These are phyloP conservation scores for Ceratocystis lukuohia DNA, from an alignment of 2,329 filamentous ascomycete genomes.

Conservation along the genomic window DNA sequence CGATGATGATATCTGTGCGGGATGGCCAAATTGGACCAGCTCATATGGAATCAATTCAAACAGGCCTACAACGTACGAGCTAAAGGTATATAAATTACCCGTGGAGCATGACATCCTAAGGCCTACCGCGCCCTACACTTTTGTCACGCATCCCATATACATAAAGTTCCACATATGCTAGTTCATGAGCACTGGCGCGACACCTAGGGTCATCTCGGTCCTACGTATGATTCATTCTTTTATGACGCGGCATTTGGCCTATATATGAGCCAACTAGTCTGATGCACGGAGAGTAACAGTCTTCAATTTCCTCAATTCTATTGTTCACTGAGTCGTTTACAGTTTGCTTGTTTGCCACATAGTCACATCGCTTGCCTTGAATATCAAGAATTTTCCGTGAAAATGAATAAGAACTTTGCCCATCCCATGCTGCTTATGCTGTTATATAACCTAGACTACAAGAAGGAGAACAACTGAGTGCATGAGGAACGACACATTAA, in stretches of 20 bases:
- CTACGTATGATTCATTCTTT: not conserved
- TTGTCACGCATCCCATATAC: not conserved
- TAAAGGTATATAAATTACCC: not conserved
- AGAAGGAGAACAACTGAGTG: not conserved
- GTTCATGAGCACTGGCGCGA: not conserved
- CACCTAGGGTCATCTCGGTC: not conserved
- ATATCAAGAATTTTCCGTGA: not conserved
- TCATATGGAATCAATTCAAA: not conserved
- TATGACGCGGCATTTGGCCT: not conserved
- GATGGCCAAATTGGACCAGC: constrained; percentile 18
- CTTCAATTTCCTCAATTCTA: not conserved
- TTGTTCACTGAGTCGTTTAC: not conserved
- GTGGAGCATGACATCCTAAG: not conserved
- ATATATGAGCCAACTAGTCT: not conserved
- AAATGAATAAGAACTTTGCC: not conserved
- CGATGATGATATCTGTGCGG: not conserved
- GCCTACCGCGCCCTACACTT: not conserved
- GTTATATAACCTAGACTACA: constrained; percentile 9
- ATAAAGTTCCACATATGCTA: not conserved
- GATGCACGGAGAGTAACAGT: not conserved
- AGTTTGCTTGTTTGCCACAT: not conserved
- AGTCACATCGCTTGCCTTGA: not conserved
- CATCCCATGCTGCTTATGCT: not conserved
- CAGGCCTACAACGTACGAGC: not conserved
- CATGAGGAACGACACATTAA: not conserved